These are phyloP conservation scores for Penicillium sp. DNA, from an alignment of 2,329 filamentous ascomycete genomes.

Conservation along the genomic window DNA sequence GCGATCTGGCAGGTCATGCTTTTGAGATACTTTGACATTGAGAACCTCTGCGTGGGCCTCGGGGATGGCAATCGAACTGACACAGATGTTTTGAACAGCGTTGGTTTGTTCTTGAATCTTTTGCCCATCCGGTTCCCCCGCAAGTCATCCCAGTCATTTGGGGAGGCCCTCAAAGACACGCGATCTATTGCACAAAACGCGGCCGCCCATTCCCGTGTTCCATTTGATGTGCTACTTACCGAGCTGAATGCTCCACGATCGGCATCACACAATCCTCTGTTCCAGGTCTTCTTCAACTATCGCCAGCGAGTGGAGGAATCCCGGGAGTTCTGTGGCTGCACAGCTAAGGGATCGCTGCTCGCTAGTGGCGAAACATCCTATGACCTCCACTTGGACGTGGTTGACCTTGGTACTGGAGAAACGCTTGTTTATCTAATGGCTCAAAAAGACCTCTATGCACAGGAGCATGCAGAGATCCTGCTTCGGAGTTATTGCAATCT, in stretches of 20 bases:
- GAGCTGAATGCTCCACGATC: slow-evolving; percentile 42
- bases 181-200: slow-evolving; percentile 31
- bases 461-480: slow-evolving; percentile 21
- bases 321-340: slow-evolving; percentile 18
- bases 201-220: slow-evolving; percentile 42
- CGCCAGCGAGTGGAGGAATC: slow-evolving; percentile 31
- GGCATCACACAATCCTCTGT: slow-evolving; percentile 41
- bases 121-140: slow-evolving; percentile 43
- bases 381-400: slow-evolving; percentile 38
- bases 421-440: slow-evolving; percentile 18
- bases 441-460: slow-evolving; percentile 32
- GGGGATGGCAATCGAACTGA: slow-evolving; percentile 43
- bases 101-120: slow-evolving; percentile 49
- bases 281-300: slow-evolving; percentile 49
- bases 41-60: slow-evolving; percentile 46
- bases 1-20: slow-evolving; percentile 40
- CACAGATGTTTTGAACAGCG: slow-evolving; percentile 24
- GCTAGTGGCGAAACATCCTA: slow-evolving; percentile 24
- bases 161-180: slow-evolving; percentile 25
- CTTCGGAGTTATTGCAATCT: slow-evolving; percentile 17
- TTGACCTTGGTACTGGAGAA: slow-evolving; percentile 26
- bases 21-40: slow-evolving; percentile 28
- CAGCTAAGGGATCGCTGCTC: slow-evolving; percentile 11
- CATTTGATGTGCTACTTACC: slow-evolving; percentile 47
- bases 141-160: slow-evolving; percentile 23